Evolutionary conservation across 2,329 filamentous ascomycete species (phyloP), one percentile per base, ranked within the genome.

Genomic region (Dendrostoma leiphaemia): DNA sequence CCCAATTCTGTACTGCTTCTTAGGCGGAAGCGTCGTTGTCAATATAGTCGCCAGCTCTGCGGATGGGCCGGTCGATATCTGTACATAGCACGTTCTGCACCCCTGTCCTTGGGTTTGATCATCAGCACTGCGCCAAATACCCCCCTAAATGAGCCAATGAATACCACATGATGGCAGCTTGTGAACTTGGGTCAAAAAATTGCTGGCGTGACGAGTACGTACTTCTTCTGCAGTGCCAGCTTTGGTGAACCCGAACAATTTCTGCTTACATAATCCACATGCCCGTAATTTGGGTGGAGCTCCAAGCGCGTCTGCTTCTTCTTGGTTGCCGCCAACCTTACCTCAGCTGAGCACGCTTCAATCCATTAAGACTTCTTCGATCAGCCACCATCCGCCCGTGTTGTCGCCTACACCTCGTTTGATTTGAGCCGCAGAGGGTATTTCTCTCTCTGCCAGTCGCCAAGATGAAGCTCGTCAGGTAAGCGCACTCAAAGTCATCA

Each of bases 391-490:
- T 37, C 15, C 41, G 41, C n/a, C 41, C 37, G 34, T 17, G 13
- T 29, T 38, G 29, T 37, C 35, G 28, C n/a, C n/a, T n/a, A n/a
- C n/a, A n/a, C n/a, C 46, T 38, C 44, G 38, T 23, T 49, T 10
- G 5, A 9, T n/a, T n/a, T n/a, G n/a, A n/a, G n/a, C n/a, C n/a
- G n/a, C n/a, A 15, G 32, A 48, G 10, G 13, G n/a, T 32, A 31
- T 10, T 8, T 23, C 17, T 28, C 6, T n/a, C 7, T 40, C 47
- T 37, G 26, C 26, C 45, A 28, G 23, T 63, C 65, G 71, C 60
- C 80, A 90, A 74, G 60, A 96, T 96, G 91, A 96, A 96, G 89
- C 90, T 96, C 79, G 91, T 96, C 74, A 89, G 91, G 91, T 96
- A 84, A 78, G 87, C 67, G 40, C 56, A 54, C 55, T 54, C 58